Evolutionary conservation across 495 filamentous ascomycete genomes (phyloP).

Genomic region (Chaetomium fimeti): DNA sequence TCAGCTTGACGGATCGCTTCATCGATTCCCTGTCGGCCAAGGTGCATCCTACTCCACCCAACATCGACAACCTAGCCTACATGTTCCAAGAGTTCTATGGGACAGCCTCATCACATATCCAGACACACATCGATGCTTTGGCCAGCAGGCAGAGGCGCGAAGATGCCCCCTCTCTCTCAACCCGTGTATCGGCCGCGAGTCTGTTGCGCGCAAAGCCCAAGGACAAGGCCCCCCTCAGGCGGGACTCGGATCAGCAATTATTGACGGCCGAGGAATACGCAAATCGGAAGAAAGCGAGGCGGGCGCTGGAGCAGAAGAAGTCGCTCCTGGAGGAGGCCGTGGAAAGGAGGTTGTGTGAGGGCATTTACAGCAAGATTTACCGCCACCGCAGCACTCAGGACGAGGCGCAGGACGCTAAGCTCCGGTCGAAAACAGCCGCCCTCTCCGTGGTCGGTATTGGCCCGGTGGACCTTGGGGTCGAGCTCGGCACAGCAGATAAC

Average conservation of each 20-base stretch:
- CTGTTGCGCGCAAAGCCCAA: constrained; percentile 53
- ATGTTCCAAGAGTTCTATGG: constrained; percentile 94
- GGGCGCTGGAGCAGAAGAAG: constrained; percentile 71
- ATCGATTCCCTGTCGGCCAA: constrained; percentile 87
- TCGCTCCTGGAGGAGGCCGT: constrained; percentile 85
- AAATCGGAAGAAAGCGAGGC: constrained; percentile 72
- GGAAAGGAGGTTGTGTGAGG: constrained; percentile 82
- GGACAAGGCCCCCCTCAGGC: constrained; percentile 40
- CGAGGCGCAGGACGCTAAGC: constrained; percentile 90
- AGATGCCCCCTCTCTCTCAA: constrained; percentile 50
- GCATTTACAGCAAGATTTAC: constrained; percentile 83
- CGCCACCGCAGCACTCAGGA: constrained; percentile 89
- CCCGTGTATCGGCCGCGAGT: constrained; percentile 53
- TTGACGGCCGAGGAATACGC: constrained; percentile 82
- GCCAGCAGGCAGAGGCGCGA: constrained; percentile 69
- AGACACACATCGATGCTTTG: constrained; percentile 80
- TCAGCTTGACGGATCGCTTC: constrained; percentile 90
- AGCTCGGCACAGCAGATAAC: constrained; percentile 54
- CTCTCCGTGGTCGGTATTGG: constrained; percentile 87
- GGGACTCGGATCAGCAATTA: constrained; percentile 75
- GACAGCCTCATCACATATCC: constrained; percentile 76
- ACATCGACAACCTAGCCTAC: constrained; percentile 77
- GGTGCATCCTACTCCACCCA: constrained; percentile 78
- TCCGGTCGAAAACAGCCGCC: constrained; percentile 91
- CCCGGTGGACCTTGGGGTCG: constrained; percentile 79